Conservation (phyloP, 2,329 filamentous ascomycete species). For the Aspergillus viridinutans region DNA sequence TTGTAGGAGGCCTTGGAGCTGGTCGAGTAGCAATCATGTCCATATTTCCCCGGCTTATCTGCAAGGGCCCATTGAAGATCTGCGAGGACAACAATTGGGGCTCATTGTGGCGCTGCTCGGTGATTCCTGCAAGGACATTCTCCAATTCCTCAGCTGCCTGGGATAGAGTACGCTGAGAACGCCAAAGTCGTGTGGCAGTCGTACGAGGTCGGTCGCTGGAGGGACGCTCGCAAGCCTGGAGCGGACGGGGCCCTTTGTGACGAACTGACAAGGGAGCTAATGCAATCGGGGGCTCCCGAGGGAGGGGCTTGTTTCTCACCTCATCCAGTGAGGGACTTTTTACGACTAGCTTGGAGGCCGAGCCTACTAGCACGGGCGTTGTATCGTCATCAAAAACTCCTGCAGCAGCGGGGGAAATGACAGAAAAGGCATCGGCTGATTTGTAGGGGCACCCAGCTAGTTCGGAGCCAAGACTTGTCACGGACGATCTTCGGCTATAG, state of each 20-base stretch:
- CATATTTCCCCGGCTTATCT: constrained; percentile 32
- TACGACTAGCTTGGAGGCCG: neutral
- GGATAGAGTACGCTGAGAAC: constrained; percentile 22
- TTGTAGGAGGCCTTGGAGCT: constrained; percentile 26
- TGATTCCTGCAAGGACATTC: constrained; percentile 26
- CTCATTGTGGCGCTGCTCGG: constrained; percentile 9
- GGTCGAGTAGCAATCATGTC: constrained; percentile 30
- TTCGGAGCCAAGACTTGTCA: constrained; percentile 31
- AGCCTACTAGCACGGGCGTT: neutral
- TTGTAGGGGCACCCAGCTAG: constrained; percentile 13
- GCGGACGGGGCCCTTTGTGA: constrained; percentile 6
- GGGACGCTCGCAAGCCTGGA: constrained; percentile 4
- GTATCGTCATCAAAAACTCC: constrained; percentile 33
- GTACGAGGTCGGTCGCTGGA: neutral
- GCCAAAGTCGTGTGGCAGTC: constrained; percentile 5
- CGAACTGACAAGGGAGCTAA: constrained; percentile 27
- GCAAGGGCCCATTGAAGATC: constrained; percentile 25
- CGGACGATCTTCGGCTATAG: constrained; percentile 33
- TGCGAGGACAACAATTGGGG: constrained; percentile 10
- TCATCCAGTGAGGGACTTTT: constrained; percentile 15
- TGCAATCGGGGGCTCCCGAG: constrained; percentile 31
- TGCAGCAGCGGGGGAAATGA: constrained; percentile 18
- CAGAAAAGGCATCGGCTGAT: constrained; percentile 22
- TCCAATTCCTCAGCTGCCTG: constrained; percentile 37
- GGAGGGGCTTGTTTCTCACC: constrained; percentile 39